Evolutionary conservation across 345 rosid species (phyloP).

Genomic region (Turnera subulata): DNA sequence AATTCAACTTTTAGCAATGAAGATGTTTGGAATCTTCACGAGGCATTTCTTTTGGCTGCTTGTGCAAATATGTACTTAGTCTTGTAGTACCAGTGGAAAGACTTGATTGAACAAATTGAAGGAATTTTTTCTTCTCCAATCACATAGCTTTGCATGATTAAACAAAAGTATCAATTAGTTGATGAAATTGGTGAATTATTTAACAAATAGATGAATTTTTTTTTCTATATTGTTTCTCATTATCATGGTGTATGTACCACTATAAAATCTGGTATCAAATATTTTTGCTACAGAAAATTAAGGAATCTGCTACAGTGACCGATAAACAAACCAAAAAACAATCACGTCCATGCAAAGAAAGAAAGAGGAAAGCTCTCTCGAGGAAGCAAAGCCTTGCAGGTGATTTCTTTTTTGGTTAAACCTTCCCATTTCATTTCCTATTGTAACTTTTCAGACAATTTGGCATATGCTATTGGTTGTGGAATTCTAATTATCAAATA

Average conservation of each 20-base stretch:
- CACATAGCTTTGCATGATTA: too few species aligned
- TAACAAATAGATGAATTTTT: too few species aligned
- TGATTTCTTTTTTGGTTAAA: slow-evolving; percentile 26
- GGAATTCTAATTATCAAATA: too few species aligned
- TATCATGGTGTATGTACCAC: not conserved
- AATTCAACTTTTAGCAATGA: too few species aligned
- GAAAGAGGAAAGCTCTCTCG: slow-evolving; percentile 30
- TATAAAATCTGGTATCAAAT: not conserved
- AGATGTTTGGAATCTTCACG: too few species aligned
- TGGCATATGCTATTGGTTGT: not conserved
- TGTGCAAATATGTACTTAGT: too few species aligned
- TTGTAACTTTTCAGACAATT: not conserved
- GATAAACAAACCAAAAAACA: slow-evolving; percentile 25
- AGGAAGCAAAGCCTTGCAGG: slow-evolving; percentile 91
- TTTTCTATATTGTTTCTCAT: not conserved
- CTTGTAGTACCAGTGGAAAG: too few species aligned
- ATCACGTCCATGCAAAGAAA: slow-evolving; percentile 24
- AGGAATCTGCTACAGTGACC: slow-evolving; percentile 26
- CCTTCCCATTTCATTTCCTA: not conserved
- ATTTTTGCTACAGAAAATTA: slow-evolving; percentile 36
- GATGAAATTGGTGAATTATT: too few species aligned
- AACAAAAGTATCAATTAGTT: too few species aligned
- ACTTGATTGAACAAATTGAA: too few species aligned
- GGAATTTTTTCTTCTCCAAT: too few species aligned
- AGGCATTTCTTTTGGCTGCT: too few species aligned